phyloP scores from a whole-genome alignment of 2,329 filamentous ascomycete species.

The Septoria petroselini region DNA sequence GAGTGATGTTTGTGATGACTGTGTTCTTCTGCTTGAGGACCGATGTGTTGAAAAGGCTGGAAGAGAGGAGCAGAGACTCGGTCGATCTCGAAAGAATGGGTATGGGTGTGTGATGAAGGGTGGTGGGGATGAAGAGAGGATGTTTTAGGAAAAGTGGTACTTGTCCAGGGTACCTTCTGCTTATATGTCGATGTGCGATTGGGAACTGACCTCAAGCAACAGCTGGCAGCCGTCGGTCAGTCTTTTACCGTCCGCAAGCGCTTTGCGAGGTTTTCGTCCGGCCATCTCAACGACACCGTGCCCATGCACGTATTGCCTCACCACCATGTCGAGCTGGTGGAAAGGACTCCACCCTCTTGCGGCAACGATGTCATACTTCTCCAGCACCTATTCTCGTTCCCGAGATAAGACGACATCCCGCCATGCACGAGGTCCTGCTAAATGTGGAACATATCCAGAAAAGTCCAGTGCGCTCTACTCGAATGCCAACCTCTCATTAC shows the following conservation, averaged over 20 bases:
- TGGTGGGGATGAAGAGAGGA: conserved; percentile 10
- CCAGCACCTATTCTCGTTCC: conserved; percentile 20
- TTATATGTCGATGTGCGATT: conserved; percentile 14
- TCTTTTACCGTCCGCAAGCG: conserved; percentile 5
- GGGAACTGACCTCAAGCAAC: conserved; percentile 10
- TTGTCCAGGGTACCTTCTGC: conserved; percentile 12
- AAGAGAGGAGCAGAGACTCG: neutral
- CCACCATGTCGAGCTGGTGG: conserved; percentile 1
- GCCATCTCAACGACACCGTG: conserved; percentile 16
- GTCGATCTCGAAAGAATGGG: neutral
- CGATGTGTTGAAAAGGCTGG: neutral
- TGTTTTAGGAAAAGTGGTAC: conserved; percentile 2
- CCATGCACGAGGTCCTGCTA: conserved; percentile 3
- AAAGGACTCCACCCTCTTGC: conserved; percentile 22
- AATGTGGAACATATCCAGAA: conserved; percentile 14
- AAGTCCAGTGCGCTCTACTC: neutral
- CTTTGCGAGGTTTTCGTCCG: conserved; percentile 10
- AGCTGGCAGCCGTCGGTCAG: neutral
- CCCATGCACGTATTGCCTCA: neutral
- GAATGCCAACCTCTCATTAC: neutral
- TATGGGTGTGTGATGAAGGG: conserved; percentile 7
- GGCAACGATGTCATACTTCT: conserved; percentile 27
- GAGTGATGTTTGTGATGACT: conserved; percentile 8
- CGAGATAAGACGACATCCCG: conserved; percentile 21
- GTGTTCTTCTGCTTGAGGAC: neutral